A percentile compares a stretch with the other conserved stretches of the same genome.
phyloP scores from a whole-genome alignment of 2,329 filamentous ascomycete species.

The Exophiala sp. region DNA sequence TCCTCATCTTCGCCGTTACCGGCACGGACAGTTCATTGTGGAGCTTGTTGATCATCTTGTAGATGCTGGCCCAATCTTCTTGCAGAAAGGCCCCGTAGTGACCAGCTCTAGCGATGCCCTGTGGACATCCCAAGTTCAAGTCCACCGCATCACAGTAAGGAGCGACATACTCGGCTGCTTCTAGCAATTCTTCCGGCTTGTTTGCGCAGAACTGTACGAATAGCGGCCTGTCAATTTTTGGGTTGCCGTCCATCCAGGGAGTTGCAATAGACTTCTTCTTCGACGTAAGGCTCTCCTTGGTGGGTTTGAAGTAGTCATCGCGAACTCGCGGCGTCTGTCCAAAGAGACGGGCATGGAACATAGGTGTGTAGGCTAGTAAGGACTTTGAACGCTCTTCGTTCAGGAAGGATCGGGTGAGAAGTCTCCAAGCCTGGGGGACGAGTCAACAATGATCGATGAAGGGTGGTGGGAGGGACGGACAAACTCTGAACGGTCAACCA shows the following conservation, averaged over 20 bases:
- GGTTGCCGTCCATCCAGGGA: slow-evolving; percentile 79
- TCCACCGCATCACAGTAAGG: slow-evolving; percentile 94
- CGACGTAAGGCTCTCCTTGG: slow-evolving; percentile 38
- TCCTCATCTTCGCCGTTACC: slow-evolving; percentile 90
- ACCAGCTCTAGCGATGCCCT: slow-evolving; percentile 87
- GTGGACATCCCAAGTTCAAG: slow-evolving; percentile 85
- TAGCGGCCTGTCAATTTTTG: slow-evolving; percentile 76
- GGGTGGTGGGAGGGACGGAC: slow-evolving; percentile 51
- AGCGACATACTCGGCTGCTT: slow-evolving; percentile 72
- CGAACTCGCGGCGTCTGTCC: slow-evolving; percentile 73
- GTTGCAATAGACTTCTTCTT: slow-evolving; percentile 35
- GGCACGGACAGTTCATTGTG: slow-evolving; percentile 76
- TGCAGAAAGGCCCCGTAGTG: slow-evolving; percentile 94
- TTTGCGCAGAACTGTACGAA: slow-evolving; percentile 88
- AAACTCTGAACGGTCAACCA: slow-evolving; percentile 99
- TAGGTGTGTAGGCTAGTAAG: slow-evolving; percentile 86
- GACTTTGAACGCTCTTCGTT: slow-evolving; percentile 59
- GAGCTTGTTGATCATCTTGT: slow-evolving; percentile 75
- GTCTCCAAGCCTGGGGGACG: slow-evolving; percentile 76
- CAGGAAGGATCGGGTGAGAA: slow-evolving; percentile 92
- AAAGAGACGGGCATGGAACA: slow-evolving; percentile 93
- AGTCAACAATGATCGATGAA: slow-evolving; percentile 16
- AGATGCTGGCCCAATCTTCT: slow-evolving; percentile 82
- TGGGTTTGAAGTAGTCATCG: slow-evolving; percentile 74
- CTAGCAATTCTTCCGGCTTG: slow-evolving; percentile 45